Percentiles rank a stretch among this genome's conserved stretches.
phyloP scores from a whole-genome alignment of 2,329 filamentous ascomycete genomes.

The Pestalotiopsis sp. region DNA sequence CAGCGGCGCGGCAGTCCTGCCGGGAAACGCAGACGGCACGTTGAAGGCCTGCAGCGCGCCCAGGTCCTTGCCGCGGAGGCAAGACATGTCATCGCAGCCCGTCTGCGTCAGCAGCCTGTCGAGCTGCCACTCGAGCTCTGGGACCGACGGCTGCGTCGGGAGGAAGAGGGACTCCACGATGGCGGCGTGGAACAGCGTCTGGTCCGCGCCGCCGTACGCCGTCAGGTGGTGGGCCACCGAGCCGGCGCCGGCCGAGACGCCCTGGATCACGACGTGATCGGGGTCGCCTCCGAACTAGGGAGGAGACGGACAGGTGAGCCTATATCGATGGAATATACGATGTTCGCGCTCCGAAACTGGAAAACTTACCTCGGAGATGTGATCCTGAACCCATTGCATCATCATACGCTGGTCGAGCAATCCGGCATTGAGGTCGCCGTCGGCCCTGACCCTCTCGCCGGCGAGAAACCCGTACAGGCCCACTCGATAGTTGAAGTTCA shows the following conservation, averaged over 20 bases:
- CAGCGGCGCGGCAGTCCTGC: slow-evolving; percentile 29
- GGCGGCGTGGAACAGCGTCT: slow-evolving; percentile 47
- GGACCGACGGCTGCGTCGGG: slow-evolving; percentile 46
- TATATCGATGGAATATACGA: neutral
- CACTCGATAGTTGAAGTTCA: slow-evolving; percentile 67
- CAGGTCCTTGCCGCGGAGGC: slow-evolving; percentile 41
- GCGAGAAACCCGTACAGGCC: slow-evolving; percentile 66
- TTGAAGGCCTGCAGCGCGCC: slow-evolving; percentile 44
- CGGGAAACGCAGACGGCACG: slow-evolving; percentile 40
- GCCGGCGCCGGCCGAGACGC: slow-evolving; percentile 62
- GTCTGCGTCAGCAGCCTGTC: slow-evolving; percentile 36
- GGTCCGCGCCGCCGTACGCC: slow-evolving; percentile 45
- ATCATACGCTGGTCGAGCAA: slow-evolving; percentile 64
- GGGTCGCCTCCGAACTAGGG: slow-evolving; percentile 60
- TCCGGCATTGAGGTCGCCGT: slow-evolving; percentile 65
- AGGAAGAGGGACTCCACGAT: slow-evolving; percentile 53
- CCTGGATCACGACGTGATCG: slow-evolving; percentile 60
- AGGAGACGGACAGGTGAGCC: neutral
- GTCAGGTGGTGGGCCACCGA: slow-evolving; percentile 57
- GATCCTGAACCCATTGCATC: slow-evolving; percentile 62
- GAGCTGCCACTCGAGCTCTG: slow-evolving; percentile 52
- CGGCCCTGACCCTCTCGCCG: slow-evolving; percentile 52
- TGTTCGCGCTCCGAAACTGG: too few species aligned
- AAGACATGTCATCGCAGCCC: slow-evolving; percentile 41
- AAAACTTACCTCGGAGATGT: slow-evolving; percentile 51